Conservation (phyloP, 495 filamentous ascomycete species). For the Cercophora sp. region DNA sequence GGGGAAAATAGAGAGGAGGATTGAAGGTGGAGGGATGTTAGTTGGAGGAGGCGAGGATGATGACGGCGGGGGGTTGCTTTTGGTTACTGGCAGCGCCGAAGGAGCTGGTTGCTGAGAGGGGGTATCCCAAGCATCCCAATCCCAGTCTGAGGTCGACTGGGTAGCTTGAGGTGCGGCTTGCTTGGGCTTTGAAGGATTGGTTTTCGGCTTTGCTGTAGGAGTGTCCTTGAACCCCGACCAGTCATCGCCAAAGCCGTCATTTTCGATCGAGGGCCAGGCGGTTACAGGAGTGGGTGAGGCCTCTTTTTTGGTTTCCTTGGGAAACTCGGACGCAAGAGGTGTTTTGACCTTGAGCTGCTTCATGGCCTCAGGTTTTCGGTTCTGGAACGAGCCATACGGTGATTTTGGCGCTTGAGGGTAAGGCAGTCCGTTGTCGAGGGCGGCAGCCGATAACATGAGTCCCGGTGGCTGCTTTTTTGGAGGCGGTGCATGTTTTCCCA, state of each 20-base stretch:
- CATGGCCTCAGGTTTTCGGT: conserved; percentile 42
- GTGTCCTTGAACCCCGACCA: conserved; percentile 57
- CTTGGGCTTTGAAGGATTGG: conserved; percentile 4
- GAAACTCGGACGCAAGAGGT: conserved; percentile 28
- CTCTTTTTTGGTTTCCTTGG: conserved; percentile 22
- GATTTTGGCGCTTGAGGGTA: conserved; percentile 48
- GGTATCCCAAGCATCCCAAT: conserved; percentile 38
- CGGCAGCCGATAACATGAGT: conserved; percentile 23
- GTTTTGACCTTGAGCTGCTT: conserved; percentile 40
- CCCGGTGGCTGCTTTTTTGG: conserved; percentile 29
- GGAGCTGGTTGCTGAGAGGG: conserved; percentile 13
- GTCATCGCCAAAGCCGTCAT: conserved; percentile 44
- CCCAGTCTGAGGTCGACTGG: conserved; percentile 26
- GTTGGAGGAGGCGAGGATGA: conserved; percentile 56
- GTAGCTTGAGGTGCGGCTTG: not conserved
- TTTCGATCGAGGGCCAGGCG: conserved; percentile 39
- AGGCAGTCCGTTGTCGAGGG: conserved; percentile 9
- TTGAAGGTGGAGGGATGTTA: conserved; percentile 83
- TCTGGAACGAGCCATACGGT: conserved; percentile 44
- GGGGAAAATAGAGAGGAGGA: conserved; percentile 73
- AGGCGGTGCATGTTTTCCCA: no score
- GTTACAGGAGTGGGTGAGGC: conserved; percentile 40
- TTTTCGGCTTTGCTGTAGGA: conserved; percentile 16
- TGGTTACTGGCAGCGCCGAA: not conserved
- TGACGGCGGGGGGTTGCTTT: not conserved